Conservation (phyloP, 257 asterid genomes). For the Eucommia ulmoides region DNA sequence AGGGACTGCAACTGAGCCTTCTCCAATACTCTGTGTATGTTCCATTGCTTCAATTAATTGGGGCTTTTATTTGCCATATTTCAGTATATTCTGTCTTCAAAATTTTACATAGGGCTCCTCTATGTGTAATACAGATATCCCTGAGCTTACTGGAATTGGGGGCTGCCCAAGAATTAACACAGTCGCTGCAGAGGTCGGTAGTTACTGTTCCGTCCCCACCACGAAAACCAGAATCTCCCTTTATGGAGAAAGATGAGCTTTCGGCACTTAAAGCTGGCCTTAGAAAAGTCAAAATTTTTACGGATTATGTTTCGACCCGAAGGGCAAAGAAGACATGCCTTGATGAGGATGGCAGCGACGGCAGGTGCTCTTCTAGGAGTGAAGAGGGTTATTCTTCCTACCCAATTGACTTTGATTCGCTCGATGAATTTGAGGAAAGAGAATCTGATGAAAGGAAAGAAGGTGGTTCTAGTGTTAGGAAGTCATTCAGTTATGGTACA, state of each 20-base stretch:
- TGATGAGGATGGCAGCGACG: constrained; percentile 75
- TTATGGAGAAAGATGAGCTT: constrained; percentile 69
- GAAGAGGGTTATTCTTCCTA: constrained; percentile 77
- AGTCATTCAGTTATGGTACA: constrained; percentile 75
- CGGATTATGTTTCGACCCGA: constrained; percentile 65
- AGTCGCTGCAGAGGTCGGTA: constrained; percentile 34
- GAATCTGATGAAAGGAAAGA: constrained; percentile 65
- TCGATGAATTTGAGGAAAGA: constrained; percentile 59
- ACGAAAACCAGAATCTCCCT: constrained; percentile 30
- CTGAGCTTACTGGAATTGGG: constrained; percentile 50
- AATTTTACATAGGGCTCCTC: not conserved
- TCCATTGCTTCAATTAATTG: not conserved
- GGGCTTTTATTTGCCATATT: not conserved
- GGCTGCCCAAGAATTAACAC: constrained; percentile 37
- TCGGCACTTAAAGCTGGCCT: constrained; percentile 93
- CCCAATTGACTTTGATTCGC: constrained; percentile 71
- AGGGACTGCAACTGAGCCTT: constrained; percentile 25
- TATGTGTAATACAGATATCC: constrained; percentile 42
- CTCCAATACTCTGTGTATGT: constrained; percentile 53
- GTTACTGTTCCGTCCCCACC: not conserved
- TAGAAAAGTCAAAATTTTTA: constrained; percentile 69
- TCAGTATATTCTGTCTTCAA: not conserved
- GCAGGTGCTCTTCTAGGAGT: constrained; percentile 63
- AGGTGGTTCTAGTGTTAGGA: constrained; percentile 29
- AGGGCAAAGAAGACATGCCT: constrained; percentile 78